phyloP scores from a whole-genome alignment of 2,329 filamentous ascomycete genomes.

The Elsinoe ampelina region DNA sequence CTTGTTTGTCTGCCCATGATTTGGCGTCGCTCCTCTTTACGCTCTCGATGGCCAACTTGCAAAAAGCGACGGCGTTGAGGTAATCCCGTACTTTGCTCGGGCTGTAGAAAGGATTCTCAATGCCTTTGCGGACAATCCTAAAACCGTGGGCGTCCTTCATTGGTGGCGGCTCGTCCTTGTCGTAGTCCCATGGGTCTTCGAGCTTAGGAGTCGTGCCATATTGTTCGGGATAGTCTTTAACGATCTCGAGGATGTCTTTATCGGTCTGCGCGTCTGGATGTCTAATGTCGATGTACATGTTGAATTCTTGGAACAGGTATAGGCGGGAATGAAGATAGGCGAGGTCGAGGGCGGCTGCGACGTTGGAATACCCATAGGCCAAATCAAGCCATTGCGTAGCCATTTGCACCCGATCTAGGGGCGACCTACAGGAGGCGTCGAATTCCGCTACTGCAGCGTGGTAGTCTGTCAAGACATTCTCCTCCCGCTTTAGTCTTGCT shows the following conservation, averaged over 20 bases:
- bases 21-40: not conserved
- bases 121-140: conserved; percentile 3
- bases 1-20: not conserved
- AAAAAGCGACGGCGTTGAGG: conserved; percentile 22
- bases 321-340: conserved; percentile 22
- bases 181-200: conserved; percentile 17
- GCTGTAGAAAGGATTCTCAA: conserved; percentile 21
- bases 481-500: not conserved
- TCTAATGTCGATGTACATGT: conserved; percentile 10
- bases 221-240: conserved; percentile 18
- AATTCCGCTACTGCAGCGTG: conserved; percentile 8
- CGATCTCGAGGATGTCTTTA: conserved; percentile 13
- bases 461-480: conserved; percentile 13
- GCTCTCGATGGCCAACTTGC: conserved; percentile 14
- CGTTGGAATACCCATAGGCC: conserved; percentile 19
- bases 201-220: conserved; percentile 16
- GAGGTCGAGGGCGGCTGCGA: conserved; percentile 22
- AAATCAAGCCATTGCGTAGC: conserved; percentile 23
- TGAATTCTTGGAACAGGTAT: conserved; percentile 11
- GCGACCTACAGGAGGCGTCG: conserved; percentile 22
- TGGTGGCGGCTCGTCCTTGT: conserved; percentile 18
- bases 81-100: conserved; percentile 16
- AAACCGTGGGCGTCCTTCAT: not conserved
- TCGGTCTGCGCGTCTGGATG: conserved; percentile 20
- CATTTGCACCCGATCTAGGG: conserved; percentile 19